These are phyloP conservation scores for Sporothrix curviconia DNA, from an alignment of 2,329 filamentous ascomycete species.

Conservation along the genomic window DNA sequence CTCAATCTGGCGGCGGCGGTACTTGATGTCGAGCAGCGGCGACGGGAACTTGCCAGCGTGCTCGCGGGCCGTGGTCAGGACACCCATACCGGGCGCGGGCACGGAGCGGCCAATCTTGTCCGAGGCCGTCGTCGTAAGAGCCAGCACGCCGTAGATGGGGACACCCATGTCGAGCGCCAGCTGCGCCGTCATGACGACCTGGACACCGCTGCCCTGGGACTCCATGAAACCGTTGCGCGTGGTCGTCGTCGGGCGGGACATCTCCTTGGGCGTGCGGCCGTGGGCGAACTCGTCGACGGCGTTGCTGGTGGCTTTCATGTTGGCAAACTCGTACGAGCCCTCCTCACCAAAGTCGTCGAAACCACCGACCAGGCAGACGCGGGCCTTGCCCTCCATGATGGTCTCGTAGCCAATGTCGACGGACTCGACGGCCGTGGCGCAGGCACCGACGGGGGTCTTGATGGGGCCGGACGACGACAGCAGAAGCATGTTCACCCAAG, in stretches of 20 bases:
- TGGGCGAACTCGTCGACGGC: constrained; percentile 94
- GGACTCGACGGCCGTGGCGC: constrained; percentile 94
- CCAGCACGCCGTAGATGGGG: constrained; percentile 91
- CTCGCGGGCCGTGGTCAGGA: constrained; percentile 91
- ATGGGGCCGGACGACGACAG: constrained; percentile 95
- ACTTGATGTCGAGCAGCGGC: constrained; percentile 93
- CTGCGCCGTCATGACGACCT: constrained; percentile 96
- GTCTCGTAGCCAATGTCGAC: constrained; percentile 97
- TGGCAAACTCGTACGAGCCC: constrained; percentile 98
- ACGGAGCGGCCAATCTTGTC: constrained; percentile 99
- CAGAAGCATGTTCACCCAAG: constrained; percentile 99
- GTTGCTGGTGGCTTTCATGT: constrained; percentile 99
- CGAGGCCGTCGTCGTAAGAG: constrained; percentile 88
- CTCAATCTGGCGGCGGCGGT: constrained; percentile 90
- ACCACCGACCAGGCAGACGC: constrained; percentile 93
- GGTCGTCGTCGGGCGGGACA: constrained; percentile 95
- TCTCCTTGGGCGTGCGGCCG: constrained; percentile 89
- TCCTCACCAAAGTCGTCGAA: constrained; percentile 99
- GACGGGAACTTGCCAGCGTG: constrained; percentile 87
- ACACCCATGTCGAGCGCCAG: constrained; percentile 97
- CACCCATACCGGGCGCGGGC: constrained; percentile 91
- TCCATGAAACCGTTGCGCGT: constrained; percentile 99
- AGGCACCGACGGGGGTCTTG: constrained; percentile 97
- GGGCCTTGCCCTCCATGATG: constrained; percentile 96
- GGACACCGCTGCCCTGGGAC: constrained; percentile 95